These are phyloP conservation scores for Coniella vitis DNA, from an alignment of 2,329 filamentous ascomycete species.

Conservation along the genomic window DNA sequence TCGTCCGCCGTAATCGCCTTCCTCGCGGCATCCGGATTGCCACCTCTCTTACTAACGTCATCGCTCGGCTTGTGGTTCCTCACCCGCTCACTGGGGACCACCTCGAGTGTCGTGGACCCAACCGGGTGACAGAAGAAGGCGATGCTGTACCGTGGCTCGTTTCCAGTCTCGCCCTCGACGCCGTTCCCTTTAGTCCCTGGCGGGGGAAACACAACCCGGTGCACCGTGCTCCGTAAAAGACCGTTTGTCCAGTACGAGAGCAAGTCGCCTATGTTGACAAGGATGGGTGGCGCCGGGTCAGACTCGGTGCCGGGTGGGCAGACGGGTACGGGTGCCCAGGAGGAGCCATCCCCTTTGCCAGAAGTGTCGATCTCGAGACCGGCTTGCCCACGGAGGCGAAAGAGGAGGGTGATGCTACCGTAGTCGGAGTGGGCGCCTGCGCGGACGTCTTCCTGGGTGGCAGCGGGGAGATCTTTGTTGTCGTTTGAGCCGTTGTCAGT, in stretches of 20 bases:
- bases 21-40: constrained; percentile 43
- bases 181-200: constrained; percentile 30
- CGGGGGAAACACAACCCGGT: constrained; percentile 69
- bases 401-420: constrained; percentile 65
- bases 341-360: too few species aligned
- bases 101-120: constrained; percentile 42
- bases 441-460: constrained; percentile 60
- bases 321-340: constrained; percentile 58
- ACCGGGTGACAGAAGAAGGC: constrained; percentile 64
- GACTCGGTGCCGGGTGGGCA: constrained; percentile 51
- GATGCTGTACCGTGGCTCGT: constrained; percentile 55
- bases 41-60: constrained; percentile 17
- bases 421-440: constrained; percentile 93
- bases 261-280: constrained; percentile 69
- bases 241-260: constrained; percentile 87
- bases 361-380: constrained; percentile 72
- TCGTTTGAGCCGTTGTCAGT: constrained; percentile 26
- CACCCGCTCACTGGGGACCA: constrained; percentile 56
- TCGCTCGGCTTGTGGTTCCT: constrained; percentile 23
- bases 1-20: constrained; percentile 57
- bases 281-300: constrained; percentile 62
- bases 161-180: constrained; percentile 38
- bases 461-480: too few species aligned
- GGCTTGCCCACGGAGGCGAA: constrained; percentile 77
- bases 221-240: constrained; percentile 78